Evolutionary conservation across 495 filamentous ascomycete species (phyloP).

Genomic region (Annulohypoxylon moriforme): DNA sequence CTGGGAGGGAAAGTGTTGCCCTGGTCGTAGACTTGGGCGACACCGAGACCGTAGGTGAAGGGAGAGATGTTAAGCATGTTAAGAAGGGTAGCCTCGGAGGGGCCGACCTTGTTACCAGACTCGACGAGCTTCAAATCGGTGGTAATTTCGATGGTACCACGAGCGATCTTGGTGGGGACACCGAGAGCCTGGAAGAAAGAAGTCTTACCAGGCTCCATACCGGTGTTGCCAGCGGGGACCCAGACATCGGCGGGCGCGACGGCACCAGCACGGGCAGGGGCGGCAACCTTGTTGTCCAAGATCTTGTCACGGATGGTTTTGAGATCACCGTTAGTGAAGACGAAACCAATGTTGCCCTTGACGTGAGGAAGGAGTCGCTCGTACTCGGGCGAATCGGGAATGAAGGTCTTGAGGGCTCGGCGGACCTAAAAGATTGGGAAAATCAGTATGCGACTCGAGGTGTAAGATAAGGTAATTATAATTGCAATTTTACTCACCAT

Average conservation of each 20-base stretch:
- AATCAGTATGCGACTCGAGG: neutral
- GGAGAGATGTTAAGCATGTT: slow-evolving; percentile 99
- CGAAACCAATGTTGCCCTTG: slow-evolving; percentile 97
- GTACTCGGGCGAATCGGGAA: slow-evolving; percentile 91
- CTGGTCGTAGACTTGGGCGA: slow-evolving; percentile 93
- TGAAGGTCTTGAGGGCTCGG: slow-evolving; percentile 96
- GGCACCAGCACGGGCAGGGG: slow-evolving; percentile 96
- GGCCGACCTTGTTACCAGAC: slow-evolving; percentile 91
- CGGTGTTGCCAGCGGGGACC: slow-evolving; percentile 97
- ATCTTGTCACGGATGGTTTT: slow-evolving; percentile 93
- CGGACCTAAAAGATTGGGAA: slow-evolving; percentile 70
- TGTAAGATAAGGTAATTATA: neutral
- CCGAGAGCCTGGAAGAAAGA: slow-evolving; percentile 99
- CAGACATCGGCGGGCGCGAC: slow-evolving; percentile 90
- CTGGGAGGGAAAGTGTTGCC: slow-evolving; percentile 87
- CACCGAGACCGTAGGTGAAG: slow-evolving; percentile 99
- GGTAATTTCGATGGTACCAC: slow-evolving; percentile 99
- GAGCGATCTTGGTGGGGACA: slow-evolving; percentile 99
- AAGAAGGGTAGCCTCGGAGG: slow-evolving; percentile 96
- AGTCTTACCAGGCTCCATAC: slow-evolving; percentile 99
- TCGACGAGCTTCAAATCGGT: slow-evolving; percentile 97
- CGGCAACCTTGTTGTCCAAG: slow-evolving; percentile 94
- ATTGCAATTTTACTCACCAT: slow-evolving; percentile 69
- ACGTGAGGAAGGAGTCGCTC: slow-evolving; percentile 96
- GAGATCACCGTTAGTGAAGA: slow-evolving; percentile 98